Evolutionary conservation across 2,329 filamentous ascomycete genomes (phyloP).

Genomic region (Epichloe gansuensis): DNA sequence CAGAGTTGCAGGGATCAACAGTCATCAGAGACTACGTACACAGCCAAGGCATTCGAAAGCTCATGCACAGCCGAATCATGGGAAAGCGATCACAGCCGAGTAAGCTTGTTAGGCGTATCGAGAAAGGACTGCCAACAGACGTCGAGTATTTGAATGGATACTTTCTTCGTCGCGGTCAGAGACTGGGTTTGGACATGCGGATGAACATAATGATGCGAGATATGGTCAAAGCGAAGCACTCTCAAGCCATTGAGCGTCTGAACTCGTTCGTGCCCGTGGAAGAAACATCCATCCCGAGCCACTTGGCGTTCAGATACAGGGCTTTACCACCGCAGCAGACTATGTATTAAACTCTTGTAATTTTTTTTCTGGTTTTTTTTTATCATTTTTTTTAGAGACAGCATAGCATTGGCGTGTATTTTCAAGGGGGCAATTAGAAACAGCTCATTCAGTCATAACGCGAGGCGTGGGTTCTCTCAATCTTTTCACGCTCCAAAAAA

Average conservation of each 20-base stretch:
- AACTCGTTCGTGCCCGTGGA: conserved; percentile 22
- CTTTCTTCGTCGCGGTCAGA: conserved; percentile 59
- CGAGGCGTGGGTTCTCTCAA: no score
- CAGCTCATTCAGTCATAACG: no score
- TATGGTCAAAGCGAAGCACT: conserved; percentile 58
- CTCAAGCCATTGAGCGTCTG: conserved; percentile 19
- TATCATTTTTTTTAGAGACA: neutral
- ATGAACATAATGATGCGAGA: conserved; percentile 61
- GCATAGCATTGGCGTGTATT: conserved; percentile 7
- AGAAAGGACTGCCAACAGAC: conserved; percentile 52
- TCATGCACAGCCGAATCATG: conserved; percentile 32
- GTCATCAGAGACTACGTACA: conserved; percentile 45
- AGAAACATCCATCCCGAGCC: conserved; percentile 18
- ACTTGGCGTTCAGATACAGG: conserved; percentile 13
- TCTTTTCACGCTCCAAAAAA: no score
- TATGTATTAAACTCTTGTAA: neutral
- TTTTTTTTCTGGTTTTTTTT: neutral
- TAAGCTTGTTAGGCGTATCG: conserved; percentile 55
- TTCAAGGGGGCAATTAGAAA: neutral
- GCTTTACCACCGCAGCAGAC: conserved; percentile 3
- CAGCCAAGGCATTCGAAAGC: conserved; percentile 43
- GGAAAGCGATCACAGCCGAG: conserved; percentile 39
- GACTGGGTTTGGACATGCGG: conserved; percentile 58
- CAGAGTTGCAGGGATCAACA: conserved; percentile 54
- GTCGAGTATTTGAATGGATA: conserved; percentile 83